Percentiles rank a stretch among this genome's conserved stretches.
These are phyloP conservation scores for Heliocybe sulcata DNA, from an alignment of 1,284 basidiomycete species.

Conservation along the genomic window DNA sequence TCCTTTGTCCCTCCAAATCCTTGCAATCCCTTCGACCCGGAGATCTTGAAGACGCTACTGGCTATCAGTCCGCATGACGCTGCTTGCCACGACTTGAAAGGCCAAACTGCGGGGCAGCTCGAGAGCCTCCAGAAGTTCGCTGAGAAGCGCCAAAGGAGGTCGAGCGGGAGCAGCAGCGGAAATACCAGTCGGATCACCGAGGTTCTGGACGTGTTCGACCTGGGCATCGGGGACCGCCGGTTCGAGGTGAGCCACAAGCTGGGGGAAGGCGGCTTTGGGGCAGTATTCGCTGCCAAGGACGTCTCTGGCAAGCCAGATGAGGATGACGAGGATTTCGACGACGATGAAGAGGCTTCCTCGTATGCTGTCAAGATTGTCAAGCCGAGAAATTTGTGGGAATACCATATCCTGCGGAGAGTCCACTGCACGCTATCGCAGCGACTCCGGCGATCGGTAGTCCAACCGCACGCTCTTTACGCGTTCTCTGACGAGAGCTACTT, in stretches of 20 bases:
- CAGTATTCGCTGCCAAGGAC: slow-evolving; percentile 81
- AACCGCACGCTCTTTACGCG: slow-evolving; percentile 70
- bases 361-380: slow-evolving; percentile 92
- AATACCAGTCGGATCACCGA: slow-evolving; percentile 31
- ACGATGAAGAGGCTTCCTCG: slow-evolving; percentile 51
- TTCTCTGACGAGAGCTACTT: slow-evolving; percentile 90
- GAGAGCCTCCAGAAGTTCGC: slow-evolving; percentile 63
- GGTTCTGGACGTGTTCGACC: slow-evolving; percentile 32
- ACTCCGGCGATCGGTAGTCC: slow-evolving; percentile 61
- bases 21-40: slow-evolving; percentile 79
- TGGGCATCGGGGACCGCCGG: slow-evolving; percentile 50
- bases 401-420: slow-evolving; percentile 77
- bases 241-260: slow-evolving; percentile 82
- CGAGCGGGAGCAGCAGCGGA: slow-evolving; percentile 32
- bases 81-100: slow-evolving; percentile 60
- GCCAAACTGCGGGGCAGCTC: slow-evolving; percentile 50
- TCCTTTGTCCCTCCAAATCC: slow-evolving; percentile 76
- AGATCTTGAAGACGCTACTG: slow-evolving; percentile 61
- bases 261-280: slow-evolving; percentile 95
- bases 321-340: slow-evolving; percentile 51
- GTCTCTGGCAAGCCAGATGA: slow-evolving; percentile 26
- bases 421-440: slow-evolving; percentile 55
- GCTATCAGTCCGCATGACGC: slow-evolving; percentile 59
- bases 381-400: slow-evolving; percentile 92
- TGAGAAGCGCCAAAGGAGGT: slow-evolving; percentile 42